A percentile compares a stretch with the other conserved stretches of the same genome.
These are phyloP conservation scores for Colletotrichum sp. DNA, from an alignment of 2,329 filamentous ascomycete genomes.

Conservation along the genomic window DNA sequence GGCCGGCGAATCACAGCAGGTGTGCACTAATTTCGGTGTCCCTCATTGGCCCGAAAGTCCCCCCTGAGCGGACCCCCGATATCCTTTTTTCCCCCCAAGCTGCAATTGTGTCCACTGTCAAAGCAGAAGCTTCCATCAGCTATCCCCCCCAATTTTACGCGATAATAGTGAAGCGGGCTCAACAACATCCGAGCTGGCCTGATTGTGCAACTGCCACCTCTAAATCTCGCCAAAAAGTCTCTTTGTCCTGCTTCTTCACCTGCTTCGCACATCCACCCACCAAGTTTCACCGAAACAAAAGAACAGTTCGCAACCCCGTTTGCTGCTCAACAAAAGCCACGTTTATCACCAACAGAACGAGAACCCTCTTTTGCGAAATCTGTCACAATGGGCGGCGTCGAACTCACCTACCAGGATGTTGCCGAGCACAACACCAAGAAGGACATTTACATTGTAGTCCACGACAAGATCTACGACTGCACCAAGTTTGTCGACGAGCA, in stretches of 20 bases:
- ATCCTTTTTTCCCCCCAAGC: neutral
- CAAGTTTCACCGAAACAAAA: neutral
- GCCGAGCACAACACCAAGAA: slow-evolving; percentile 90
- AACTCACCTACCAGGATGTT: slow-evolving; percentile 82
- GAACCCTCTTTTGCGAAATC: slow-evolving; percentile 8
- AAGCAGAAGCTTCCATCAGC: slow-evolving; percentile 12
- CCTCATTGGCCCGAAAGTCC: neutral
- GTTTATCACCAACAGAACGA: neutral
- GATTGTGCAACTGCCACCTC: neutral
- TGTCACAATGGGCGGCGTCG: slow-evolving; percentile 34
- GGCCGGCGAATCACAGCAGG: slow-evolving; percentile 6
- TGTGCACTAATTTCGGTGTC: slow-evolving; percentile 13
- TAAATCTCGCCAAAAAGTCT: slow-evolving; percentile 3
- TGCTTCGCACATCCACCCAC: neutral
- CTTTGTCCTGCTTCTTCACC: neutral
- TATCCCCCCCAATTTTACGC: slow-evolving; percentile 14
- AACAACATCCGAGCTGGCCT: slow-evolving; percentile 20
- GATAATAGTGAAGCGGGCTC: slow-evolving; percentile 16
- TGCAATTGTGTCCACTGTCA: slow-evolving; percentile 5
- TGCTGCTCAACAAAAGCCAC: slow-evolving; percentile 6
- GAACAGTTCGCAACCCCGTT: neutral
- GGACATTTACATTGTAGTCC: slow-evolving; percentile 88
- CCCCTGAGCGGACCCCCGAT: slow-evolving; percentile 13
- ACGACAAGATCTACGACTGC: slow-evolving; percentile 95
- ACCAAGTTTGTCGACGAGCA: slow-evolving; percentile 96